Percentiles rank a stretch among this genome's conserved stretches.
Conservation (phyloP, 352 stramenopile genomes). For the Halophytophthora batemanensis region DNA sequence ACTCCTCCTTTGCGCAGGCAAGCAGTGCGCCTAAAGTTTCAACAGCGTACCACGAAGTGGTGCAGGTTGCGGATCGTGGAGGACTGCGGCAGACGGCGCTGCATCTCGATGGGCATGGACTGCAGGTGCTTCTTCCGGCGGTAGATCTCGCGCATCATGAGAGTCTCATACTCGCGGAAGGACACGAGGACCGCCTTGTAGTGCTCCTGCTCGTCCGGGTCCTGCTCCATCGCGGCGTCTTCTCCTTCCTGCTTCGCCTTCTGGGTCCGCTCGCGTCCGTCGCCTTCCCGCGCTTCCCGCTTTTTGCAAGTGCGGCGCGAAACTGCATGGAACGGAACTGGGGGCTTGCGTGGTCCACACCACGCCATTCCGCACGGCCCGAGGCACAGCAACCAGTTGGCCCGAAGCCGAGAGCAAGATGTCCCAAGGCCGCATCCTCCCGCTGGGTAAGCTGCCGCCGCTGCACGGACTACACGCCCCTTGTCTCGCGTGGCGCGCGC, state of each 20-base stretch:
- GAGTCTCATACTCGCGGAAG: slow-evolving; percentile 83
- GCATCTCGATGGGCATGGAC: slow-evolving; percentile 66
- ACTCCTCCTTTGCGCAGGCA: no score
- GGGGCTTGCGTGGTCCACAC: slow-evolving; percentile 13
- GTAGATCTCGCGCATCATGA: slow-evolving; percentile 82
- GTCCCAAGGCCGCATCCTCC: slow-evolving; percentile 72
- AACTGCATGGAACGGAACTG: neutral
- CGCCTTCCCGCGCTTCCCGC: neutral
- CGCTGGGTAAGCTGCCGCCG: slow-evolving; percentile 80
- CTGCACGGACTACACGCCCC: slow-evolving; percentile 3
- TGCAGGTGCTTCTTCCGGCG: slow-evolving; percentile 82
- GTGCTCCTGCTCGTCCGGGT: slow-evolving; percentile 76
- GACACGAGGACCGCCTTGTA: slow-evolving; percentile 84
- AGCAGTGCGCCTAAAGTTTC: no score
- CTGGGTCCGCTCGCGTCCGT: neutral
- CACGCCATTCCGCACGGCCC: neutral
- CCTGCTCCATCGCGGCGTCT: slow-evolving; percentile 38
- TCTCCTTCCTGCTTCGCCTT: neutral
- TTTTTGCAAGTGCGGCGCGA: neutral
- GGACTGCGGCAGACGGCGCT: slow-evolving; percentile 62
- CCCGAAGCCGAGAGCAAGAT: slow-evolving; percentile 33
- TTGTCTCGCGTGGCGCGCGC: neutral
- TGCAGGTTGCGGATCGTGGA: slow-evolving; percentile 75
- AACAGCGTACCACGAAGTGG: slow-evolving; percentile 77
- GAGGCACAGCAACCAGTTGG: slow-evolving; percentile 16